Evolutionary conservation across 179 eudicot species (phyloP), one percentile per base, ranked within the genome.

Genomic region (Beta lomatogona): DNA sequence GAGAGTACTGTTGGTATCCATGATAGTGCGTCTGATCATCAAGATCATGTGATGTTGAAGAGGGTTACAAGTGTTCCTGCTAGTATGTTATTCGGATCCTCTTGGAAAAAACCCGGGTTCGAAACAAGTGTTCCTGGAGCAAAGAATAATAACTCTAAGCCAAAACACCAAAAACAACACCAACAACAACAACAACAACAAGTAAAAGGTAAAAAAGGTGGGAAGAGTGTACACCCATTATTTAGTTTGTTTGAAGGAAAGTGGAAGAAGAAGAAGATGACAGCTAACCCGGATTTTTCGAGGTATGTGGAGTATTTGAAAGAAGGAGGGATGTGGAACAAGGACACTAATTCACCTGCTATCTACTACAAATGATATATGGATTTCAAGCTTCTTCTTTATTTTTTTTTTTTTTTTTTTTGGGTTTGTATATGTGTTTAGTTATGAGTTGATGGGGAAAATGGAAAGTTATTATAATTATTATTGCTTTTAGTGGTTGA

Each of bases 301-400:
- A 91, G 97, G 86, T 94, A 94, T 73, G 15, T 90, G 64, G 88
- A 90, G 86, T 92, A 94, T 69, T 73, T 93, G 81, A 92, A 88
- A 82, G 95, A 94, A 72, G 98, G 94, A 3, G 95, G 97, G 25
- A 36, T 71, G 10, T 85, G 86, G 90, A 85, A 90, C 59, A 79
- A 79, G 63, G 84, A 79, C 5, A 81, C 86, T 1, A 72, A 86
- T 73, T 81, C 63, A 59, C 88, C 90, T 79, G 83, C 55, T 3
- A 87, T 87, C 2, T 87, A 87, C 48, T 85, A 71, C 65, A 86
- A 77, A 75, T 80, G 80, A 71, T 60, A 44, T 9, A 69, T 69
- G 6, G 22, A 16, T 64, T 28, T 41, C 15, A 19, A 4, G 7
- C 3, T 16, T 59, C n/a, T 48, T 7, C 3, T 52, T 6, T 21